Conservation (phyloP, 2,329 filamentous ascomycete genomes). For the Zymoseptoria tritici region DNA sequence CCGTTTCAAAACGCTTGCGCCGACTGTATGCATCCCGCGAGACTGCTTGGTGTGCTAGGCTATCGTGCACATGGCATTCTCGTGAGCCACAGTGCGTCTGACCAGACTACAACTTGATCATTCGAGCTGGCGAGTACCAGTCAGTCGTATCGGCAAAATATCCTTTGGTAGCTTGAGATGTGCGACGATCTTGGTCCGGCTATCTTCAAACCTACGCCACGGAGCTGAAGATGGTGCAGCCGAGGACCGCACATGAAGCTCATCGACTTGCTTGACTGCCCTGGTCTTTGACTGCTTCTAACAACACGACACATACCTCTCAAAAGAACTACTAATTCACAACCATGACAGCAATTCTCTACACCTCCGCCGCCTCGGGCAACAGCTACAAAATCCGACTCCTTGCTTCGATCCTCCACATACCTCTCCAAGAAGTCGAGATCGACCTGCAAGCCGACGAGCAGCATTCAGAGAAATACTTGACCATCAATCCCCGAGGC, state of each 20-base stretch:
- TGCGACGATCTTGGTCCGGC: neutral
- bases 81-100: too few species aligned
- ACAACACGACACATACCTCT: too few species aligned
- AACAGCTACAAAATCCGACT: slow-evolving; percentile 13
- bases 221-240: neutral
- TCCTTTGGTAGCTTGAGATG: neutral
- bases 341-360: neutral
- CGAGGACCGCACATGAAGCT: neutral
- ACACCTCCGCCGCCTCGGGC: slow-evolving; percentile 1
- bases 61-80: too few species aligned
- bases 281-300: too few species aligned
- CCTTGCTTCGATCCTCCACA: slow-evolving; percentile 5
- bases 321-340: neutral
- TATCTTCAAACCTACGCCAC: neutral
- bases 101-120: too few species aligned
- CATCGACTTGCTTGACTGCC: too few species aligned
- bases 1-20: neutral
- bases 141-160: neutral
- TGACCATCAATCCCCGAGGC: slow-evolving; percentile 9
- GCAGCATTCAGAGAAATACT: slow-evolving; percentile 7
- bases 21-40: too few species aligned
- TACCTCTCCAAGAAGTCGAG: slow-evolving; percentile 8
- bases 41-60: too few species aligned
- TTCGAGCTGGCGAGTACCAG: neutral
- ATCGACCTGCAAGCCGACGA: slow-evolving; percentile 6